These are phyloP conservation scores for Hirsutella thompsonii DNA, from an alignment of 2,329 filamentous ascomycete genomes.

Conservation along the genomic window DNA sequence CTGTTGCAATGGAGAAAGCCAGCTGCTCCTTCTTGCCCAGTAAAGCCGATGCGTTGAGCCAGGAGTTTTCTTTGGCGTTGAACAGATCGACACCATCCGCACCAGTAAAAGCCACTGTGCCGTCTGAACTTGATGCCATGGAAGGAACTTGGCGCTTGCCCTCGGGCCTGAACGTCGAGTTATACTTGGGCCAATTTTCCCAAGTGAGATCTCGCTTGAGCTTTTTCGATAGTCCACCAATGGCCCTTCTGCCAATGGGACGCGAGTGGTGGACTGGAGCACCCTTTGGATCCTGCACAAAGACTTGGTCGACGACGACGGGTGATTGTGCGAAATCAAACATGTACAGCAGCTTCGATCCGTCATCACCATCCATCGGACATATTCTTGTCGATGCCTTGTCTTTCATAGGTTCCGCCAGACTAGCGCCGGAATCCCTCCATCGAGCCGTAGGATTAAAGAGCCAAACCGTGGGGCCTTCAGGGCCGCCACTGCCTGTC, in stretches of 20 bases:
- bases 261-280: constrained; percentile 32
- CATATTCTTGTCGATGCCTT: constrained; percentile 44
- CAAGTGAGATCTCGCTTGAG: constrained; percentile 36
- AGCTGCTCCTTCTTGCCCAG: constrained; percentile 38
- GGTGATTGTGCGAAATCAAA: constrained; percentile 67
- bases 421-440: constrained; percentile 50
- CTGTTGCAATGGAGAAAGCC: constrained; percentile 13
- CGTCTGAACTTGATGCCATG: constrained; percentile 52
- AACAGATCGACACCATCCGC: constrained; percentile 61
- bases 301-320: constrained; percentile 58
- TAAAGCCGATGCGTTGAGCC: constrained; percentile 58
- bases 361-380: constrained; percentile 59
- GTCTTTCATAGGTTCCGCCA: constrained; percentile 48
- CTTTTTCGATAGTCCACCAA: constrained; percentile 11
- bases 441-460: constrained; percentile 55
- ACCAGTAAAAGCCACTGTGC: constrained; percentile 66
- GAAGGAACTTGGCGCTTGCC: constrained; percentile 55
- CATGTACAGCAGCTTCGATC: constrained; percentile 63
- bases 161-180: constrained; percentile 55
- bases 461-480: constrained; percentile 51
- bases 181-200: constrained; percentile 64
- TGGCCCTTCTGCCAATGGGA: constrained; percentile 20
- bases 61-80: constrained; percentile 59
- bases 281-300: constrained; percentile 51
- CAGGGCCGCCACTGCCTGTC: constrained; percentile 45